Conservation (phyloP, 257 asterid species). For the Solanum bulbocastanum region DNA sequence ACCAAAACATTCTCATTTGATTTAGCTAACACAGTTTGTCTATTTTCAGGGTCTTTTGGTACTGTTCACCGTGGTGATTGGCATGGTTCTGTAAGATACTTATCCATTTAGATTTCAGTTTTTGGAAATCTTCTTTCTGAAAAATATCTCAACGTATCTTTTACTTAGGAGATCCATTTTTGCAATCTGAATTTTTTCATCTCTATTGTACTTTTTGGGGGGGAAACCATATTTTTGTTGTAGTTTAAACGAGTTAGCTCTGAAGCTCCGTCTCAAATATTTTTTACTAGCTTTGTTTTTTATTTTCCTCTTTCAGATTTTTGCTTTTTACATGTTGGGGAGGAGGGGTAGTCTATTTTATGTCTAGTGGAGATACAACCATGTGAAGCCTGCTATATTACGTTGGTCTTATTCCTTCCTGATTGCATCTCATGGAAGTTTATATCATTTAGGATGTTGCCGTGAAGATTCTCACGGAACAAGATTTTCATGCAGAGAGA, state of each 20-base stretch:
- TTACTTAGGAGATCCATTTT: not conserved
- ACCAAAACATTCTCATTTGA: not conserved
- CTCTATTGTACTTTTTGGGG: not conserved
- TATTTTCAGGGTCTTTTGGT: constrained; percentile 87
- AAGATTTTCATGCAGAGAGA: constrained; percentile 68
- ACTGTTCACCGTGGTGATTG: constrained; percentile 98
- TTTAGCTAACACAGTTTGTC: constrained; percentile 9
- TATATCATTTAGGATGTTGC: constrained; percentile 79
- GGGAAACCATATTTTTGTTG: not conserved
- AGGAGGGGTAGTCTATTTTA: not conserved
- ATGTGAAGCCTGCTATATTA: not conserved
- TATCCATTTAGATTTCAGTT: constrained; percentile 7
- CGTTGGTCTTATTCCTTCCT: not conserved
- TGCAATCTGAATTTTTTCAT: not conserved
- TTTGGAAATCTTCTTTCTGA: constrained; percentile 4
- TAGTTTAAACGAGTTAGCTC: not conserved
- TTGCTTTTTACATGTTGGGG: not conserved
- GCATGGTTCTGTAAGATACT: constrained; percentile 86
- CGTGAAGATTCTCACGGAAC: constrained; percentile 96
- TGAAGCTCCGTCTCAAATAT: not conserved
- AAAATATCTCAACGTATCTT: not conserved
- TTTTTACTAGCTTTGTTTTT: not conserved
- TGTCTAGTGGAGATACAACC: not conserved
- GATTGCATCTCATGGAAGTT: not conserved
- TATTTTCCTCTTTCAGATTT: not conserved